These are phyloP conservation scores for Malania oleifera DNA, from an alignment of 164 flowering plant species.

Conservation along the genomic window DNA sequence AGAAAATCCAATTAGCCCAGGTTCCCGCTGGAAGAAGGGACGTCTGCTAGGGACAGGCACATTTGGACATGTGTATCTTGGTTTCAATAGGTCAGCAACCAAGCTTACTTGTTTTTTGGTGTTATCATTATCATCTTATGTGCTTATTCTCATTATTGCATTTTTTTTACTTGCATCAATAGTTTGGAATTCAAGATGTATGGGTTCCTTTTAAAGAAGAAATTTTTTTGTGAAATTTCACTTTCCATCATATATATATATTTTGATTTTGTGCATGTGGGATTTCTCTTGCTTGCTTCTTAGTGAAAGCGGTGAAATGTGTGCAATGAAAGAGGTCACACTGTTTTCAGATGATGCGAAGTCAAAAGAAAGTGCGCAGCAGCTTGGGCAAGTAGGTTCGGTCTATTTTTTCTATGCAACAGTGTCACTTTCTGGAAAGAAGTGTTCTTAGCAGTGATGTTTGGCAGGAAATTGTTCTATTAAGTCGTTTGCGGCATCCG, in stretches of 20 bases:
- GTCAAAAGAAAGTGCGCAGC: conserved; percentile 45
- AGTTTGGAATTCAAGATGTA: neutral
- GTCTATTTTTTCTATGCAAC: neutral
- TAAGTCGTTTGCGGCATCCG: conserved; percentile 82
- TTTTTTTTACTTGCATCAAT: neutral
- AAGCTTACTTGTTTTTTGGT: neutral
- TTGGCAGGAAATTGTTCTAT: conserved; percentile 65
- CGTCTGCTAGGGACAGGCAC: conserved; percentile 48
- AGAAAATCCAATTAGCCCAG: conserved; percentile 34
- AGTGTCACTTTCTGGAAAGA: neutral
- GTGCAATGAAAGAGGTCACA: conserved; percentile 61
- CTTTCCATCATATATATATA: too few species aligned
- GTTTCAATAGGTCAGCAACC: conserved; percentile 44
- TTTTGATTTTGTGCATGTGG: neutral
- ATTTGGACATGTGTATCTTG: conserved; percentile 58
- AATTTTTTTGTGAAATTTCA: neutral
- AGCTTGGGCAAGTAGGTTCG: conserved; percentile 38
- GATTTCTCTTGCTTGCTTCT: neutral
- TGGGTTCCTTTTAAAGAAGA: neutral
- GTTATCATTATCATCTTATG: too few species aligned
- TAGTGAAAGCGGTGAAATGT: conserved; percentile 54
- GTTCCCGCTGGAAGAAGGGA: conserved; percentile 57
- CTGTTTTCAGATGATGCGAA: conserved; percentile 41
- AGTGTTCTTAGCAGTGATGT: too few species aligned
- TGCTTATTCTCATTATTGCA: neutral